phyloP scores from a whole-genome alignment of 2,329 filamentous ascomycete species.

The Aspergillus spinulosporus region DNA sequence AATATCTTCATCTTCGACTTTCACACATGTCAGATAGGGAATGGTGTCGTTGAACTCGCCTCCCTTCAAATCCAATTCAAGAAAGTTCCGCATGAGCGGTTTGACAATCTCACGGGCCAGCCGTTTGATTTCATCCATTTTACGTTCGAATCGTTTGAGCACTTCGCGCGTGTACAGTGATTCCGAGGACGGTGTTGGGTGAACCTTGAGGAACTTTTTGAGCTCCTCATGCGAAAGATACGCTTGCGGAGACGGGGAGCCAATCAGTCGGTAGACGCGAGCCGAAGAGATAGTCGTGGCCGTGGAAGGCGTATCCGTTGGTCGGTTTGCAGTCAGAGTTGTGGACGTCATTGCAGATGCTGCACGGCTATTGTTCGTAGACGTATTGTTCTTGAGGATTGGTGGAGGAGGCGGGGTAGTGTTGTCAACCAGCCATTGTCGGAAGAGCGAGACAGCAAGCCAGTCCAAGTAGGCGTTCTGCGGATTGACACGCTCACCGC shows the following conservation, averaged over 20 bases:
- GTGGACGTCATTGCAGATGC: conserved; percentile 17
- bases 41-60: conserved; percentile 43
- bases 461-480: conserved; percentile 81
- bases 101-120: conserved; percentile 79
- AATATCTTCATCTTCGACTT: conserved; percentile 62
- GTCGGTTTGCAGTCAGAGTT: conserved; percentile 17
- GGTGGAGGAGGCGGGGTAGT: conserved; percentile 69
- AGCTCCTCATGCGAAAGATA: conserved; percentile 85
- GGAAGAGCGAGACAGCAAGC: conserved; percentile 82
- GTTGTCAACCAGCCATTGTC: conserved; percentile 91
- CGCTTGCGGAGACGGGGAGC: conserved; percentile 58
- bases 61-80: conserved; percentile 71
- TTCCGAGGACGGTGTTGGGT: conserved; percentile 59
- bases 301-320: conserved; percentile 24
- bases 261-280: conserved; percentile 75
- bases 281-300: conserved; percentile 48
- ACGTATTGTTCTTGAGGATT: conserved; percentile 41
- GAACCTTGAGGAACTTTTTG: conserved; percentile 83
- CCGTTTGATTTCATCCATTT: conserved; percentile 84
- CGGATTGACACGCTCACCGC: conserved; percentile 80
- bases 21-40: conserved; percentile 66
- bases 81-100: conserved; percentile 79
- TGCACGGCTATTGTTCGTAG: conserved; percentile 17
- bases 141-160: conserved; percentile 77
- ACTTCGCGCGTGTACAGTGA: conserved; percentile 80